Conservation (phyloP, 345 rosid species). For the Salix purpurea region DNA sequence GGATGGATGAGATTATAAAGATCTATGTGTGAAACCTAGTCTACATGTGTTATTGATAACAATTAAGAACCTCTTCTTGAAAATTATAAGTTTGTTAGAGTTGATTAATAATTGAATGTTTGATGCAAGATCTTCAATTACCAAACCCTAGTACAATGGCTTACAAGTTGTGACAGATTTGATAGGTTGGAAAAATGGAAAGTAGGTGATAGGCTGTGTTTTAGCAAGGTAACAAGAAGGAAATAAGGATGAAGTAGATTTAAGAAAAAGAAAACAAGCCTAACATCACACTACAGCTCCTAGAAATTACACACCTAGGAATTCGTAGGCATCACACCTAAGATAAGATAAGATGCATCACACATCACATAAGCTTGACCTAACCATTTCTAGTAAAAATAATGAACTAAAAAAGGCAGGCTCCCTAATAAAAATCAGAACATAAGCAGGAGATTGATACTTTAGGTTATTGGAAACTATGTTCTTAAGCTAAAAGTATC, state of each 20-base stretch:
- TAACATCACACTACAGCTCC: background rate
- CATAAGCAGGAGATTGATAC: background rate
- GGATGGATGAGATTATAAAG: background rate
- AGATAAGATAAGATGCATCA: no score
- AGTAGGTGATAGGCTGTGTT: background rate
- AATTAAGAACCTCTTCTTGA: background rate
- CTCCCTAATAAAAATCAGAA: background rate
- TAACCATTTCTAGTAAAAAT: slow-evolving; percentile 1
- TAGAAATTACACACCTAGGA: background rate
- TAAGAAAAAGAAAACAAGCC: background rate
- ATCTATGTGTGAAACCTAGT: background rate
- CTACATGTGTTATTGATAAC: background rate
- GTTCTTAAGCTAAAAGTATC: background rate
- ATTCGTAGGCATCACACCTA: background rate
- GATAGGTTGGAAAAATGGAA: background rate
- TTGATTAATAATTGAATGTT: background rate
- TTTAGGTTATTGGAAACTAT: background rate
- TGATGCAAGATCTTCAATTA: background rate
- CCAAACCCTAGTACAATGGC: background rate
- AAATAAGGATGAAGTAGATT: background rate
- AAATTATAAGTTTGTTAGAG: background rate
- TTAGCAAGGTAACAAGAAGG: background rate
- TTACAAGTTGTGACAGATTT: background rate
- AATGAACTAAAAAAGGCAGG: background rate
- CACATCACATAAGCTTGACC: no score